Evolutionary conservation across 2,329 filamentous ascomycete genomes (phyloP).

Genomic region (Fusarium haematococcum): DNA sequence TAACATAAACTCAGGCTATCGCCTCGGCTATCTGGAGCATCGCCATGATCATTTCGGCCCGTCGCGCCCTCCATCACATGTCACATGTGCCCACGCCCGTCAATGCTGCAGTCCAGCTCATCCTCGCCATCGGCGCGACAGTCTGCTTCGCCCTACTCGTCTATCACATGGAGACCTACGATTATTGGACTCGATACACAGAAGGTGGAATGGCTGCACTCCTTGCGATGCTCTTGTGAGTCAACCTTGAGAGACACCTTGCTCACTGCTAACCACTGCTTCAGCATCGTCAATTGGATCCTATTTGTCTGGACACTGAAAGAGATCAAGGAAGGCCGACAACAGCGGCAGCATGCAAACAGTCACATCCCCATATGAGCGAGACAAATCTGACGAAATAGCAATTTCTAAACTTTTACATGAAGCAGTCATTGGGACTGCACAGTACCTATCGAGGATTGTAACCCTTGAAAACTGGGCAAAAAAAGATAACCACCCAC

Average conservation of each 20-base stretch:
- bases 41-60: constrained; percentile 35
- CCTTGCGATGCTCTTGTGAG: constrained; percentile 40
- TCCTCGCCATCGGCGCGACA: constrained; percentile 39
- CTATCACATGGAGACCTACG: constrained; percentile 31
- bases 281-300: constrained; percentile 36
- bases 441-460: constrained; percentile 1
- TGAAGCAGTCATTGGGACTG: background rate
- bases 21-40: constrained; percentile 38
- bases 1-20: constrained; percentile 19
- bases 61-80: constrained; percentile 33
- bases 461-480: background rate
- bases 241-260: background rate
- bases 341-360: constrained; percentile 11
- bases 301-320: constrained; percentile 34
- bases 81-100: constrained; percentile 30
- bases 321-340: constrained; percentile 21
- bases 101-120: constrained; percentile 33
- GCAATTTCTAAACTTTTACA: constrained; percentile 9
- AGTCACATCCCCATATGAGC: constrained; percentile 38
- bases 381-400: background rate
- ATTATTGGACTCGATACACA: constrained; percentile 24
- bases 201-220: constrained; percentile 41
- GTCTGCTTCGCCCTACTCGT: constrained; percentile 38
- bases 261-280: background rate
- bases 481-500: background rate